phyloP scores from a whole-genome alignment of 176 grass and related monocot species.

The Carex myosuroides region DNA sequence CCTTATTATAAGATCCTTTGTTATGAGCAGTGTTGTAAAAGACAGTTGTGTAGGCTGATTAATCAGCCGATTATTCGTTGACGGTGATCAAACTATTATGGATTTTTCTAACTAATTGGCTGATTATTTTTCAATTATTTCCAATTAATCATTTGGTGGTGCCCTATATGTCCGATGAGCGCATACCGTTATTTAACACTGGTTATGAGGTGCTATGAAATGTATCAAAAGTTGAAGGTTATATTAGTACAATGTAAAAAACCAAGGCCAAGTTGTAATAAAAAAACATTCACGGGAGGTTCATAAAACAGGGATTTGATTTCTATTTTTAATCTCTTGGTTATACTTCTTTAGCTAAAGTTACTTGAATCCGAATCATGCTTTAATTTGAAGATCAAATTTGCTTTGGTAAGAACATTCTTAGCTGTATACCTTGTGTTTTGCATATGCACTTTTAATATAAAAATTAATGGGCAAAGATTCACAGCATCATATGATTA shows the following conservation, averaged over 20 bases:
- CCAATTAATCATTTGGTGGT: too few species aligned
- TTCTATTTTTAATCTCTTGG: background rate
- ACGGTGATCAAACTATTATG: too few species aligned
- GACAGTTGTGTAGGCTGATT: too few species aligned
- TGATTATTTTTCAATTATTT: too few species aligned
- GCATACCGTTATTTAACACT: too few species aligned
- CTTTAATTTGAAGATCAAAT: conserved; percentile 23
- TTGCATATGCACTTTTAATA: background rate
- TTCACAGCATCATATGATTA: conserved; percentile 11
- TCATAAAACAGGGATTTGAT: background rate
- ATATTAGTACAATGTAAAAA: background rate
- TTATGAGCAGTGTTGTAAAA: background rate
- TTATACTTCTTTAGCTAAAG: conserved; percentile 21
- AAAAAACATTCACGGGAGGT: background rate
- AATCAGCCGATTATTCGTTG: too few species aligned
- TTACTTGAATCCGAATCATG: conserved; percentile 6
- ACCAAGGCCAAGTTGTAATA: background rate
- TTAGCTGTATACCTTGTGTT: conserved; percentile 24
- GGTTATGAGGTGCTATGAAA: background rate
- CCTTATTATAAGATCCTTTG: background rate
- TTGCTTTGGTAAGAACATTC: conserved; percentile 29
- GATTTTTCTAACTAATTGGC: too few species aligned
- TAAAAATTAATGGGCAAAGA: conserved; percentile 5
- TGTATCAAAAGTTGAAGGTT: background rate
- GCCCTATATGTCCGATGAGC: too few species aligned